Conservation (phyloP, 2,329 filamentous ascomycete genomes). For the Kalaharituber pfeilii region DNA sequence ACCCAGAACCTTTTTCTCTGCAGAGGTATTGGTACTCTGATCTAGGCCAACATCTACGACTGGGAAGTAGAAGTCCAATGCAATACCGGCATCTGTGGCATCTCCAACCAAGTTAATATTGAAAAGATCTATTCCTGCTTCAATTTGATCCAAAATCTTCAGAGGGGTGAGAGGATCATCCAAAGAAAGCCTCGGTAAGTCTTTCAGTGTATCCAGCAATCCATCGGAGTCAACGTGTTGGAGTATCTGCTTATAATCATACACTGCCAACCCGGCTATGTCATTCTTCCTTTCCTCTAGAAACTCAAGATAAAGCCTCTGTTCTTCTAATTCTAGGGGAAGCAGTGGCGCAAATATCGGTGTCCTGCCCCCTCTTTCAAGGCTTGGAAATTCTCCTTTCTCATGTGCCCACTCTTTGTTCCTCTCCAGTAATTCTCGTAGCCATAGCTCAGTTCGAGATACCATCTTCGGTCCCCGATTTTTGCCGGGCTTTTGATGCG, state of each 20-base stretch:
- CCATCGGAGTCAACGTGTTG: slow-evolving; percentile 26
- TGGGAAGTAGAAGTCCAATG: slow-evolving; percentile 62
- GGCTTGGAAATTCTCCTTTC: slow-evolving; percentile 9
- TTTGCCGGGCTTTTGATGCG: slow-evolving; percentile 40
- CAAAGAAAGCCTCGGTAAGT: slow-evolving; percentile 58
- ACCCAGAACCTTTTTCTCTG: slow-evolving; percentile 39
- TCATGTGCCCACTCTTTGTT: slow-evolving; percentile 27
- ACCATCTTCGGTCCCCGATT: slow-evolving; percentile 72
- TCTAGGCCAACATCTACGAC: slow-evolving; percentile 19
- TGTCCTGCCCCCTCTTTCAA: slow-evolving; percentile 22
- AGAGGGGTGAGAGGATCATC: slow-evolving; percentile 54
- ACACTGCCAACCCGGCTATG: slow-evolving; percentile 57
- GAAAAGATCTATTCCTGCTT: slow-evolving; percentile 63
- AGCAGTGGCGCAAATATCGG: slow-evolving; percentile 50
- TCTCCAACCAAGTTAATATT: slow-evolving; percentile 56
- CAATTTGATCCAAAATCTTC: slow-evolving; percentile 56
- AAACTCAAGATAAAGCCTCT: slow-evolving; percentile 62
- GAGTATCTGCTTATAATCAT: slow-evolving; percentile 51
- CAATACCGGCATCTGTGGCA: slow-evolving; percentile 69
- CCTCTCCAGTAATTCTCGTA: slow-evolving; percentile 45
- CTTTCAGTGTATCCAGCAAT: slow-evolving; percentile 42
- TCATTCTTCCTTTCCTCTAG: slow-evolving; percentile 45
- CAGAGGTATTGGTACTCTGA: background rate
- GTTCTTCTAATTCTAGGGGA: slow-evolving; percentile 54
- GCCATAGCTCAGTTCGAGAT: slow-evolving; percentile 70